These are phyloP conservation scores for Brassica carinata DNA, from an alignment of 345 rosid genomes.

Conservation along the genomic window DNA sequence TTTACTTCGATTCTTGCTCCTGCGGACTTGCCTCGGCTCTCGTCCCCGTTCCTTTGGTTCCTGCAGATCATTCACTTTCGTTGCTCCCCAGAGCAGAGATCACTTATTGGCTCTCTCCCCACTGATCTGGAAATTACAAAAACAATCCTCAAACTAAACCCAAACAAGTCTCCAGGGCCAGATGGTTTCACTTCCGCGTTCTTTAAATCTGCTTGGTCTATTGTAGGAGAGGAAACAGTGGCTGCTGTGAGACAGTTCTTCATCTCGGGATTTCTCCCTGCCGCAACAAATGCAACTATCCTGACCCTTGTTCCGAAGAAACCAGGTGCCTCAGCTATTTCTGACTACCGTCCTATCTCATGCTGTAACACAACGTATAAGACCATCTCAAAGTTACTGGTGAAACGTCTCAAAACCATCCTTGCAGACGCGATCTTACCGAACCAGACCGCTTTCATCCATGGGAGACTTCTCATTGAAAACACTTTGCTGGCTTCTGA, in stretches of 20 bases:
- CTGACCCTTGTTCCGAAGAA: not conserved
- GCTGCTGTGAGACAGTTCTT: not conserved
- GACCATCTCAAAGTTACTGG: not conserved
- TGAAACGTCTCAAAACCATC: not conserved
- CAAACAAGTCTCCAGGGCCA: not conserved
- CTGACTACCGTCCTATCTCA: not conserved
- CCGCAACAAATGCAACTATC: not conserved
- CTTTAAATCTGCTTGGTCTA: not conserved
- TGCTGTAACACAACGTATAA: not conserved
- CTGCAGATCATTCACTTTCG: too few species aligned
- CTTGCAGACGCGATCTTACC: not conserved
- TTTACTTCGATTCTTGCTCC: not conserved
- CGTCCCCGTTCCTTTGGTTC: too few species aligned
- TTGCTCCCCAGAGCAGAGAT: too few species aligned
- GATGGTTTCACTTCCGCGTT: not conserved
- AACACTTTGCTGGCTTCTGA: not conserved
- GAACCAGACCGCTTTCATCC: not conserved
- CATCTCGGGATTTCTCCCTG: not conserved
- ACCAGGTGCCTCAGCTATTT: not conserved
- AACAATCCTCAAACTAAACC: too few species aligned
- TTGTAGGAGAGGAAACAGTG: not conserved
- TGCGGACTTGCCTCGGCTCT: too few species aligned
- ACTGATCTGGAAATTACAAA: too few species aligned
- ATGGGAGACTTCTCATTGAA: not conserved
- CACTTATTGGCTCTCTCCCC: too few species aligned